These are phyloP conservation scores for Myriosclerotinia duriaeana DNA, from an alignment of 2,329 filamentous ascomycete species.

Conservation along the genomic window DNA sequence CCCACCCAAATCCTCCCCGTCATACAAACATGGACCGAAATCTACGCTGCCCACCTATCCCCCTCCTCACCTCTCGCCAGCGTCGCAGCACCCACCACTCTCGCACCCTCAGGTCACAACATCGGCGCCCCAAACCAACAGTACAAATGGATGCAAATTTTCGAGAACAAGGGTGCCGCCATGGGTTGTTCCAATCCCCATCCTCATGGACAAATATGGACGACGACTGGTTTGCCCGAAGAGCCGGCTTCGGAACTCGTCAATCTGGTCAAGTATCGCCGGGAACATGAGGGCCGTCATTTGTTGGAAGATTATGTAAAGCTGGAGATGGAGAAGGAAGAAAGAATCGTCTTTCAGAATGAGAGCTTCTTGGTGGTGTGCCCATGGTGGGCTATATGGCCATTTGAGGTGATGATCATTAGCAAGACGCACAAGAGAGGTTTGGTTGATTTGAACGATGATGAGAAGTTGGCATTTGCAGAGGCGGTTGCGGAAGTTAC, in stretches of 20 bases:
- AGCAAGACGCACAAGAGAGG: slow-evolving; percentile 81
- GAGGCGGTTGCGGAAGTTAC: slow-evolving; percentile 86
- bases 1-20: slow-evolving; percentile 75
- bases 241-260: slow-evolving; percentile 78
- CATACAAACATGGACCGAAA: slow-evolving; percentile 85
- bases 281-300: slow-evolving; percentile 69
- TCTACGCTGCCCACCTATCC: slow-evolving; percentile 81
- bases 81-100: slow-evolving; percentile 46
- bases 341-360: slow-evolving; percentile 88
- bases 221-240: slow-evolving; percentile 84
- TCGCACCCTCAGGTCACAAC: slow-evolving; percentile 44
- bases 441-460: slow-evolving; percentile 73
- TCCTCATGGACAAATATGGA: slow-evolving; percentile 96
- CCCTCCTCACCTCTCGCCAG: slow-evolving; percentile 61
- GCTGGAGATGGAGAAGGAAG: slow-evolving; percentile 76
- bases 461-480: slow-evolving; percentile 72
- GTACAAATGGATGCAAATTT: slow-evolving; percentile 98
- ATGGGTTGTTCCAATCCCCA: slow-evolving; percentile 99
- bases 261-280: slow-evolving; percentile 76
- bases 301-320: slow-evolving; percentile 79
- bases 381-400: slow-evolving; percentile 98
- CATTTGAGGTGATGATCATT: slow-evolving; percentile 90
- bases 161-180: slow-evolving; percentile 95
- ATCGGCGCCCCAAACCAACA: slow-evolving; percentile 64
- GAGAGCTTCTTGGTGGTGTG: slow-evolving; percentile 80